Conservation (phyloP, 768 basidiomycete species). For the Mycena sanguinolenta region DNA sequence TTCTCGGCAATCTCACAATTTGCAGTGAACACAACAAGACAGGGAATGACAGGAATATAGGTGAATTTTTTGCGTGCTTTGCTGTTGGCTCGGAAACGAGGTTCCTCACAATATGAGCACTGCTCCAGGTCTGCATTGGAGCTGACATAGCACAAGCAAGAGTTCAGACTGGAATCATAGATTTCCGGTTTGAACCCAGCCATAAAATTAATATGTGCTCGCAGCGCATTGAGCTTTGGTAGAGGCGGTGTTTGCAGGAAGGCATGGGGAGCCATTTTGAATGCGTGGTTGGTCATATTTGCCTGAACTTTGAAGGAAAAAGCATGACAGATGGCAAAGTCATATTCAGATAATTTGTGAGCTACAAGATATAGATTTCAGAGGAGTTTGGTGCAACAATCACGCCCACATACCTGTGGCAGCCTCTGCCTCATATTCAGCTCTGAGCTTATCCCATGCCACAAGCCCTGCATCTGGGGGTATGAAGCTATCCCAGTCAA, state of each 20-base stretch:
- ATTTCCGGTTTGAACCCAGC: constrained; percentile 43
- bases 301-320: constrained; percentile 38
- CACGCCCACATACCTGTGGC: background rate
- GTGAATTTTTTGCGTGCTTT: constrained; percentile 46
- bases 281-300: constrained; percentile 33
- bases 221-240: constrained; percentile 14
- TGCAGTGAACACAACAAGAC: constrained; percentile 31
- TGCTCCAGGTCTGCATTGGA: constrained; percentile 32
- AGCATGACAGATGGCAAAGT: constrained; percentile 37
- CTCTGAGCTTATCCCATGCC: background rate
- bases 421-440: background rate
- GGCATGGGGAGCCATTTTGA: constrained; percentile 26
- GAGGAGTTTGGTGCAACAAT: too few relatives aligned
- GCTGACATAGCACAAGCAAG: constrained; percentile 43
- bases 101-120: constrained; percentile 49
- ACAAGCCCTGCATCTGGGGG: background rate
- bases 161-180: constrained; percentile 39
- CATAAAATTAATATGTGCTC: constrained; percentile 38
- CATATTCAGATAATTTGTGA: constrained; percentile 32
- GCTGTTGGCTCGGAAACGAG: constrained; percentile 9
- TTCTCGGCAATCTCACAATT: background rate
- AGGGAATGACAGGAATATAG: constrained; percentile 51
- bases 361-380: constrained; percentile 9
- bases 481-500: constrained; percentile 14
- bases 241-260: constrained; percentile 35